phyloP scores from a whole-genome alignment of 1,284 basidiomycete genomes.

The Irpex sp. region DNA sequence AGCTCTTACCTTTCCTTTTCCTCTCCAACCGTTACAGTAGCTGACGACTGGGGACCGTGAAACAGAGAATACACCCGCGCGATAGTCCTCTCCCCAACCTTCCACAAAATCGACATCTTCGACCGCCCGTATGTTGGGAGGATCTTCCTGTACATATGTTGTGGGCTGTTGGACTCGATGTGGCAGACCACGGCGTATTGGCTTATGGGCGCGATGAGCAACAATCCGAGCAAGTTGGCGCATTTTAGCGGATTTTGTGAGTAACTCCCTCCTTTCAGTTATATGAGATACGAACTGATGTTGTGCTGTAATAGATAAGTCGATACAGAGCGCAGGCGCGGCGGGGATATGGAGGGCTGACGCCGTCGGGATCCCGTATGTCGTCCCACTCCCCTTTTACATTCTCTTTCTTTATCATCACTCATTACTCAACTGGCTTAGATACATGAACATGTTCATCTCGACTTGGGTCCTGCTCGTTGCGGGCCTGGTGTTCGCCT shows the following conservation, averaged over 20 bases:
- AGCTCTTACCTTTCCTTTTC: constrained; percentile 10
- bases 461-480: constrained; percentile 40
- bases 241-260: constrained; percentile 43
- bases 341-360: constrained; percentile 40
- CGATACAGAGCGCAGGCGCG: constrained; percentile 38
- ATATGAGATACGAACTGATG: background rate
- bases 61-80: constrained; percentile 55
- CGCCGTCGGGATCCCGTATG: constrained; percentile 33
- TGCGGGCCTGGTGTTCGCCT: constrained; percentile 35
- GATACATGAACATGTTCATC: constrained; percentile 39
- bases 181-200: constrained; percentile 59
- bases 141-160: constrained; percentile 53
- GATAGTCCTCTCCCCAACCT: constrained; percentile 29
- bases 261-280: constrained; percentile 11
- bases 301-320: constrained; percentile 30
- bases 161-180: constrained; percentile 49
- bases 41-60: background rate
- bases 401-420: no score
- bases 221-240: constrained; percentile 41
- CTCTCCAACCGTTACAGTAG: background rate
- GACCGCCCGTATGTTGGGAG: constrained; percentile 45
- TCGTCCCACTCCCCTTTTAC: background rate
- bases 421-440: constrained; percentile 8
- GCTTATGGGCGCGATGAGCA: constrained; percentile 47
- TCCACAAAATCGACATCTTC: constrained; percentile 47